Evolutionary conservation across 2,329 filamentous ascomycete species (phyloP), one percentile per base, ranked within the genome.

Genomic region (Zopfia rhizophila): DNA sequence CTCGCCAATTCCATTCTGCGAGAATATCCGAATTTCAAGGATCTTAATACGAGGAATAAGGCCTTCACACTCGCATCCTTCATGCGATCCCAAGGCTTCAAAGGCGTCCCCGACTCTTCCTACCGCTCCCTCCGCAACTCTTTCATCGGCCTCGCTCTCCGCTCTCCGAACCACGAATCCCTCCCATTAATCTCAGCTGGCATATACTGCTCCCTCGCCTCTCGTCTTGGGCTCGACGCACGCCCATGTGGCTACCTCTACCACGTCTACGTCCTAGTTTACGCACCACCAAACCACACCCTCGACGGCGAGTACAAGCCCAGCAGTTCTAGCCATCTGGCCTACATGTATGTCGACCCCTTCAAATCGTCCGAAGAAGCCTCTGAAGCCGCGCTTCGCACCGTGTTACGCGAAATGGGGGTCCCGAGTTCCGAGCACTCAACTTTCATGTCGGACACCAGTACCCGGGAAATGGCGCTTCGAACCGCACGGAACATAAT

Each of bases 51-150:
- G 1, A 82, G 90, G 33, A 69, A 82, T 45, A 89, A 87, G 68
- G 90, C 92, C 1, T 69, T 88, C 27, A 73, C 77, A 2, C 75
- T 96, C 25, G 86, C 87, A 13, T 75, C 75, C 7, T 96, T 89
- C 78, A 75, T 97, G 31, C 83, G 86, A 43, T 68, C 72, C 3
- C 81, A 85, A 25, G 84, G 88, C 42, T 81, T 96, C 55, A 84
- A 83, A 1, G 91, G 91, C 31, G 81, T 91, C 45, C 78, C 80
- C n/a, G 74, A 84, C n/a, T 82, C 84, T 6, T 83, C 87, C 42
- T 97, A 94, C 66, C 85, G 90, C 58, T 86, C 88, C 47, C 73
- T 97, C 46, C 84, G 89, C 51, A 96, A 97, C 70, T 95, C 90
- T 60, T 89, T 96, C 59, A 85, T 99, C 44, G 91, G 91, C 7